Percentiles rank a stretch among this genome's conserved stretches.
Evolutionary conservation across 2,329 filamentous ascomycete species (phyloP).

Genomic region (Aspergillus hiratsukae): DNA sequence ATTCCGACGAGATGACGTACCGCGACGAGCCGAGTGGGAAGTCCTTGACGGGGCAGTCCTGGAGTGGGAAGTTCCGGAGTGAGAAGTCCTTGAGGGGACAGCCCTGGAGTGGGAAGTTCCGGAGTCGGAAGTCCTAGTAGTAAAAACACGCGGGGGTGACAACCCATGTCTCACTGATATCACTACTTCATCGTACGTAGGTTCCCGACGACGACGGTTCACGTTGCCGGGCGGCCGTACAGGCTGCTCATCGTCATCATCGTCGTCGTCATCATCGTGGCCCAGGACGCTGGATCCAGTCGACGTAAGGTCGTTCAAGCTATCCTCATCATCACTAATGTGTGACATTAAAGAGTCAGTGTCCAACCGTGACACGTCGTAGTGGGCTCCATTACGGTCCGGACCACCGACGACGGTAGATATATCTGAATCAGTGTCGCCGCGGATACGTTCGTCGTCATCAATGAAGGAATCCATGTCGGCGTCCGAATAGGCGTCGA

Average conservation of each 20-base stretch:
- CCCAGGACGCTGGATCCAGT: conserved; percentile 2
- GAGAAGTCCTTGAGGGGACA: too few relatives aligned
- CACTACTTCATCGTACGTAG: conserved; percentile 2
- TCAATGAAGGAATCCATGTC: conserved; percentile 36
- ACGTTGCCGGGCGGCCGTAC: conserved; percentile 14
- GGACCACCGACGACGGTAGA: conserved; percentile 29
- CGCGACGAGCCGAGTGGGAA: background rate
- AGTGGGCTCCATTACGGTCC: conserved; percentile 9
- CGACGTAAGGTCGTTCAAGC: background rate
- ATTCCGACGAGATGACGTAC: background rate
- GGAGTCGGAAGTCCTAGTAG: background rate
- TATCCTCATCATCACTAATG: conserved; percentile 13
- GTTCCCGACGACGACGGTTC: conserved; percentile 12
- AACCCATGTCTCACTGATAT: background rate
- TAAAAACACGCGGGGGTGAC: conserved; percentile 1
- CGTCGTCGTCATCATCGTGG: conserved; percentile 12
- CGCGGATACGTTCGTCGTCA: conserved; percentile 19
- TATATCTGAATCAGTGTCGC: conserved; percentile 26
- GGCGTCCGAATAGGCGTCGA: conserved; percentile 25
- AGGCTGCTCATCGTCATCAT: conserved; percentile 20
- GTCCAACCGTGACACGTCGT: conserved; percentile 14
- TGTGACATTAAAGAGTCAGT: conserved; percentile 14
- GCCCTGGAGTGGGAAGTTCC: background rate
- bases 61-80: background rate
- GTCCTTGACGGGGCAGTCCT: too few relatives aligned